phyloP scores from a whole-genome alignment of 176 grass and related monocot species.

The Lolium perenne region DNA sequence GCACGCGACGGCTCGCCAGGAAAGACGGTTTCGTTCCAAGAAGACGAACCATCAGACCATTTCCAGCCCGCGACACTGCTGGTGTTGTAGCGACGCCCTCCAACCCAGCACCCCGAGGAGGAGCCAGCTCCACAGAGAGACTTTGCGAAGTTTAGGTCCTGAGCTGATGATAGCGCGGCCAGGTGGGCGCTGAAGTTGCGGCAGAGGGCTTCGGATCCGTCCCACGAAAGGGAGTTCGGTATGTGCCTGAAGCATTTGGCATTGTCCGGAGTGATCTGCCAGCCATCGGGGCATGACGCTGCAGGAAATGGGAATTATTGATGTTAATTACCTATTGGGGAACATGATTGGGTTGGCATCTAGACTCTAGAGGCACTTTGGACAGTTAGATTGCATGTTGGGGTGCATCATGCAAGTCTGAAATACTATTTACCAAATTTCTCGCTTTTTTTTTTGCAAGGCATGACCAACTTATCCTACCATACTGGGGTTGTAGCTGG shows the following conservation, averaged over 20 bases:
- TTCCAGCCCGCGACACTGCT: slow-evolving; percentile 49
- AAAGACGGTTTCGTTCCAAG: slow-evolving; percentile 57
- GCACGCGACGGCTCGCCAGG: neutral
- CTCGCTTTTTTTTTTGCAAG: neutral
- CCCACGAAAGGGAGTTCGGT: slow-evolving; percentile 64
- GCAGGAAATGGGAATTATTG: neutral
- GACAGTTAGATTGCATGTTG: neutral
- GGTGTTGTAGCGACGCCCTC: slow-evolving; percentile 56
- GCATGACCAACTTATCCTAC: neutral
- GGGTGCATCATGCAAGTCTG: neutral
- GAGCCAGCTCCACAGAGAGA: slow-evolving; percentile 54
- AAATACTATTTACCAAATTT: neutral
- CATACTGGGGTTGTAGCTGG: neutral
- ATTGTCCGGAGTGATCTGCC: slow-evolving; percentile 56
- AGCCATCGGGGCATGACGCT: slow-evolving; percentile 70
- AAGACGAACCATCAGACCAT: slow-evolving; percentile 63
- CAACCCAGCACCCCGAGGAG: slow-evolving; percentile 76
- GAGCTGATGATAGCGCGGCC: slow-evolving; percentile 65
- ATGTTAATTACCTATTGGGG: slow-evolving; percentile 26
- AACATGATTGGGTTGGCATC: neutral
- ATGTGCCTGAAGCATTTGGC: slow-evolving; percentile 74
- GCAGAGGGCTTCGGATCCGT: slow-evolving; percentile 61
- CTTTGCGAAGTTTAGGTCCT: slow-evolving; percentile 67
- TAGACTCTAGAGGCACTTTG: neutral
- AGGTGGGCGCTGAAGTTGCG: slow-evolving; percentile 61